A percentile compares a stretch with the other conserved stretches of the same genome.
These are phyloP conservation scores for Fonsecaea monophora DNA, from an alignment of 2,329 filamentous ascomycete genomes.

Conservation along the genomic window DNA sequence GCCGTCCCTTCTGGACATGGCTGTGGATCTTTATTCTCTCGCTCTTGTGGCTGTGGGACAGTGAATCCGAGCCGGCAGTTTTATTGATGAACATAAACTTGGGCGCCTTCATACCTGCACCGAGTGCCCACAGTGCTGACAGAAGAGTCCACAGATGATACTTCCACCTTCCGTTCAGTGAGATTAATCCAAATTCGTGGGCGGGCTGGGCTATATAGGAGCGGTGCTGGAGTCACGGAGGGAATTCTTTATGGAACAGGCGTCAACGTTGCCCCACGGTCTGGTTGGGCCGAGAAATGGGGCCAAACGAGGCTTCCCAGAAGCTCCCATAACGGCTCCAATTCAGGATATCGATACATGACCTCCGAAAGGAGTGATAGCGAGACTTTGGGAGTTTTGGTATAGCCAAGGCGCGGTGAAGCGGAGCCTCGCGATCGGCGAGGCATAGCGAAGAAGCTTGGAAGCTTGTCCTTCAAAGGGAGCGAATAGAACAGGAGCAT, in stretches of 20 bases:
- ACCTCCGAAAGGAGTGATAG: background rate
- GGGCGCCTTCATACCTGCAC: conserved; percentile 16
- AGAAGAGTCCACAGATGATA: background rate
- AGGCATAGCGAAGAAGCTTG: background rate
- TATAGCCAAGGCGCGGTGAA: background rate
- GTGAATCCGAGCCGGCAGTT: conserved; percentile 24
- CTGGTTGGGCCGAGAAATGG: background rate
- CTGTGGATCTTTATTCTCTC: conserved; percentile 31
- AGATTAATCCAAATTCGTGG: background rate
- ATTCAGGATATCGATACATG: background rate
- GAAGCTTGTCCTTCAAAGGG: background rate
- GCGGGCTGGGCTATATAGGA: background rate
- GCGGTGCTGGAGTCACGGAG: background rate
- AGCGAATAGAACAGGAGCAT: conserved; percentile 4
- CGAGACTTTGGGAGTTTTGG: background rate
- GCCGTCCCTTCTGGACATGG: conserved; percentile 28
- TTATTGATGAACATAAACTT: conserved; percentile 34
- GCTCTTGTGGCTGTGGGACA: conserved; percentile 29
- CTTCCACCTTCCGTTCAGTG: background rate
- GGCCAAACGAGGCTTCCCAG: background rate
- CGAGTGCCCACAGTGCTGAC: background rate
- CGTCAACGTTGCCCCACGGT: background rate
- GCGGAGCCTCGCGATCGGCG: conserved; percentile 16
- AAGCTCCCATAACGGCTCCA: background rate
- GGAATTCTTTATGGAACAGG: background rate